Conservation (phyloP, 371 early-diverging fungal species). For the Apophysomyces trapeziformis region DNA sequence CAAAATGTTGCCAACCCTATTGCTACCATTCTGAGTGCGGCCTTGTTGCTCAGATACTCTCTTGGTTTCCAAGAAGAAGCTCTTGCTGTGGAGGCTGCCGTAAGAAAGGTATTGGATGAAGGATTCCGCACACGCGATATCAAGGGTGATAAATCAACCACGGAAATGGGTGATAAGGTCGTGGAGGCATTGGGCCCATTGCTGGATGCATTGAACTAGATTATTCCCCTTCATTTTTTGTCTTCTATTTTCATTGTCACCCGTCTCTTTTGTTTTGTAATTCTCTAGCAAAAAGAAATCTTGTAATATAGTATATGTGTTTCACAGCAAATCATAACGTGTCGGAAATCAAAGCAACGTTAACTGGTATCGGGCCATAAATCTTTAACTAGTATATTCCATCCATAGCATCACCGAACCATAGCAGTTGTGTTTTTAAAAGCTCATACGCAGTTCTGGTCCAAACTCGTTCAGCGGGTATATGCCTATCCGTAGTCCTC, state of each 20-base stretch:
- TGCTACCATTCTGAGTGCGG: conserved; percentile 94
- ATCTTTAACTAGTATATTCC: too few species aligned
- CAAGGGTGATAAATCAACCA: conserved; percentile 81
- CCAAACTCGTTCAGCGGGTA: too few species aligned
- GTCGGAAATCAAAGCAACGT: too few species aligned
- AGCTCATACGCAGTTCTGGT: too few species aligned
- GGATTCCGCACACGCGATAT: conserved; percentile 90
- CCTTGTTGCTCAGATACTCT: conserved; percentile 94
- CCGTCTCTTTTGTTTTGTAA: too few species aligned
- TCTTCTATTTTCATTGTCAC: too few species aligned
- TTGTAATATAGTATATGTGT: not conserved
- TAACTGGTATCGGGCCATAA: too few species aligned
- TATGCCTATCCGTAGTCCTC: too few species aligned
- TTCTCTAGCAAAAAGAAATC: not conserved
- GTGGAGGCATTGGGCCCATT: conserved; percentile 70
- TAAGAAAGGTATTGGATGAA: conserved; percentile 88
- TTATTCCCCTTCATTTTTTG: not conserved
- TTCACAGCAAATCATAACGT: too few species aligned
- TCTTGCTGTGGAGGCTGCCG: conserved; percentile 88
- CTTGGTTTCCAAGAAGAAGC: conserved; percentile 89
- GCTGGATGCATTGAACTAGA: conserved; percentile 42
- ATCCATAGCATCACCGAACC: too few species aligned
- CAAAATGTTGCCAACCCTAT: conserved; percentile 95
- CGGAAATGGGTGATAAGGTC: conserved; percentile 90
- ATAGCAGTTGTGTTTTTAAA: too few species aligned